Percentiles rank a stretch among this genome's conserved stretches.
phyloP scores from a whole-genome alignment of 306 rosid genomes.

The Psophocarpus tetragonolobus region DNA sequence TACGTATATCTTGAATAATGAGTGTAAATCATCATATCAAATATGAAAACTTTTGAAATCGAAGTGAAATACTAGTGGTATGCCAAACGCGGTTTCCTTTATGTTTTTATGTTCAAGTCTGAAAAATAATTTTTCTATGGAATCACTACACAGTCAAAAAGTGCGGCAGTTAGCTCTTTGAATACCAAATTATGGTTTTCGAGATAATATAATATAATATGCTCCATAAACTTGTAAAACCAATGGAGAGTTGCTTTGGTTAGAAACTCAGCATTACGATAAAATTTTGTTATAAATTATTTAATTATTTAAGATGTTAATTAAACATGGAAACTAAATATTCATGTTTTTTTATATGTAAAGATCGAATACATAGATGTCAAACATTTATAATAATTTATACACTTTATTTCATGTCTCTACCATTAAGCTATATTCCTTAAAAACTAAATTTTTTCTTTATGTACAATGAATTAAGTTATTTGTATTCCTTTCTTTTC shows the following conservation, averaged over 20 bases:
- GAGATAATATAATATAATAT: neutral
- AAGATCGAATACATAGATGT: too few species aligned
- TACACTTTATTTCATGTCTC: too few species aligned
- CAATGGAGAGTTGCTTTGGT: neutral
- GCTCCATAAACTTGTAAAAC: neutral
- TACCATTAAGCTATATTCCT: too few species aligned
- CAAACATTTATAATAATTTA: too few species aligned
- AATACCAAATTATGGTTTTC: neutral
- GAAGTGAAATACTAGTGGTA: neutral
- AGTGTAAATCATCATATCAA: neutral
- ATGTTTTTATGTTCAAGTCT: neutral
- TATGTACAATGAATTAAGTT: too few species aligned
- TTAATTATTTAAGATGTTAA: neutral
- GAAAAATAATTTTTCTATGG: neutral
- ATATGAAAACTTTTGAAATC: neutral
- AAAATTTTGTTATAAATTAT: neutral
- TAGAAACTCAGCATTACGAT: conserved; percentile 1
- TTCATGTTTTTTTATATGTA: neutral
- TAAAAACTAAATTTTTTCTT: too few species aligned
- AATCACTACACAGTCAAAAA: neutral
- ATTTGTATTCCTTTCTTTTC: too few species aligned
- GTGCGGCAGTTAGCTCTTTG: conserved; percentile 12
- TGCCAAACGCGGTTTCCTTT: neutral
- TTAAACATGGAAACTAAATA: neutral
- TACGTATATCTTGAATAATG: conserved; percentile 4